phyloP scores from a whole-genome alignment of 1,284 basidiomycete species.

The Pisolithus thermaeus region DNA sequence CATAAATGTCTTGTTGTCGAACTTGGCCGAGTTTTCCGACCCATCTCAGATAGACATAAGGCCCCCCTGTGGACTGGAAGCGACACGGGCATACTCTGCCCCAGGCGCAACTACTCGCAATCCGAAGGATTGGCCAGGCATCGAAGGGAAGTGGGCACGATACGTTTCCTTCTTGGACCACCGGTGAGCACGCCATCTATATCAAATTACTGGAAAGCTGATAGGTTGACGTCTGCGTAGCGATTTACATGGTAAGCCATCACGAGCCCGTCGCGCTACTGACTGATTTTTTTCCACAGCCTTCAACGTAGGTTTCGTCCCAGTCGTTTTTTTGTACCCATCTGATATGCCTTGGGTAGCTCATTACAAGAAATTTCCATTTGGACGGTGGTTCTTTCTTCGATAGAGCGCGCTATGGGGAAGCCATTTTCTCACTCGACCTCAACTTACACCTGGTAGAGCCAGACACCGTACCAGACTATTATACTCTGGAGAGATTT shows the following conservation, averaged over 20 bases:
- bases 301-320: slow-evolving; percentile 50
- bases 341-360: slow-evolving; percentile 27
- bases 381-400: slow-evolving; percentile 47
- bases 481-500: slow-evolving; percentile 17
- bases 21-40: slow-evolving; percentile 45
- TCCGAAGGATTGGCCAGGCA: slow-evolving; percentile 59
- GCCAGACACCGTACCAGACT: slow-evolving; percentile 24
- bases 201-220: background rate
- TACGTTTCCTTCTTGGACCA: slow-evolving; percentile 74
- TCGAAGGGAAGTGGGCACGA: slow-evolving; percentile 63
- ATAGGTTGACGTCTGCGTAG: slow-evolving; percentile 23
- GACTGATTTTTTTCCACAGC: slow-evolving; percentile 30
- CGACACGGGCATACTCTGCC: slow-evolving; percentile 47
- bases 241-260: slow-evolving; percentile 49
- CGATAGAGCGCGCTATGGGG: slow-evolving; percentile 48
- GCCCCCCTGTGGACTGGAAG: slow-evolving; percentile 46
- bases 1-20: slow-evolving; percentile 52
- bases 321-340: background rate
- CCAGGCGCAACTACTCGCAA: slow-evolving; percentile 31
- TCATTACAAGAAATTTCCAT: slow-evolving; percentile 30
- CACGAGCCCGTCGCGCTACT: slow-evolving; percentile 1
- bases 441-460: slow-evolving; percentile 46
- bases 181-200: slow-evolving; percentile 36
- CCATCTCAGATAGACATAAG: slow-evolving; percentile 29
- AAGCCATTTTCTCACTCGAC: slow-evolving; percentile 58